Conservation (phyloP, 495 filamentous ascomycete species). For the Neurospora discreta region DNA sequence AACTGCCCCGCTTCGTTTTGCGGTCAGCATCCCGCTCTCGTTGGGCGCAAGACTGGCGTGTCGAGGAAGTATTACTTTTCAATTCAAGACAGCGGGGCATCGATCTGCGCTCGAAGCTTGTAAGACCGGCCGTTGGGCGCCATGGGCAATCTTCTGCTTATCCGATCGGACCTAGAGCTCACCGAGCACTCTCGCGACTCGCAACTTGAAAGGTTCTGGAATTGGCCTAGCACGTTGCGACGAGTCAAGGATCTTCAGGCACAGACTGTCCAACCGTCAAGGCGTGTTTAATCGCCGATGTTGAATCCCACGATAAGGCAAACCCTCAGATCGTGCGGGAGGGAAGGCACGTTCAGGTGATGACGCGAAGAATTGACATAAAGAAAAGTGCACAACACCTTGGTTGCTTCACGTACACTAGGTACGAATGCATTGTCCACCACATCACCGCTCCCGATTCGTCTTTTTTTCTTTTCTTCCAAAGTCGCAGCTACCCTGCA, state of each 20-base stretch:
- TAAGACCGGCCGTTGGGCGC: background rate
- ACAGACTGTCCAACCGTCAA: background rate
- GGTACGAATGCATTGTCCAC: background rate
- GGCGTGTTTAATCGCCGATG: background rate
- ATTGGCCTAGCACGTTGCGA: background rate
- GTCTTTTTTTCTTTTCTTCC: background rate
- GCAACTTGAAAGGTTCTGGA: background rate
- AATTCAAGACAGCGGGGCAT: background rate
- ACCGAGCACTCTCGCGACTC: background rate
- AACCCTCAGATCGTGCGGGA: background rate
- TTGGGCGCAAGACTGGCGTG: background rate
- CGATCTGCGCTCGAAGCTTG: background rate
- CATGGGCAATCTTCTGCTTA: background rate
- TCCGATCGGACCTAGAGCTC: background rate
- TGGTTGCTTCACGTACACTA: background rate
- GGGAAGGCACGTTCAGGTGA: background rate
- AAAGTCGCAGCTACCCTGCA: background rate
- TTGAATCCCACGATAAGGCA: background rate
- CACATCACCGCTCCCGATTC: background rate
- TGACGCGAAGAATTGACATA: too few relatives aligned
- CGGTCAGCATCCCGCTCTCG: background rate
- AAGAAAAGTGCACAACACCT: background rate
- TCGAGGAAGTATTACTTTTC: background rate
- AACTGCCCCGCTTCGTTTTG: background rate
- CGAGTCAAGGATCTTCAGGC: background rate